phyloP scores from a whole-genome alignment of 805 yeast genomes.

The Middelhovenomyces tepae region DNA sequence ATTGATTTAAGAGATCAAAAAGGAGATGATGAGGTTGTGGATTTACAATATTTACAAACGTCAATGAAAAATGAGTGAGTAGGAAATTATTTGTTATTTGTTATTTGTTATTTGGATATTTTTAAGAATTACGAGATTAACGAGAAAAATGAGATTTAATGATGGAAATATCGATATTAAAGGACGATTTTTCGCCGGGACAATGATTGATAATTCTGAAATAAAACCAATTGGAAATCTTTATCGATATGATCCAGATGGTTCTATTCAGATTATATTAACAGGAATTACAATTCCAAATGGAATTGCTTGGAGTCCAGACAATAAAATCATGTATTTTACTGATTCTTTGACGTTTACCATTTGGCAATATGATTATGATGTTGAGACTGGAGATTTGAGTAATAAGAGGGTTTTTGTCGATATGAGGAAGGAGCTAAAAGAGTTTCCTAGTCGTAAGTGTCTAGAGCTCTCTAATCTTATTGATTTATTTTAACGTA shows the following conservation, averaged over 20 bases:
- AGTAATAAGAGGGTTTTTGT: constrained; percentile 35
- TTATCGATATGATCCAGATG: constrained; percentile 33
- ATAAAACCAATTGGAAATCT: constrained; percentile 46
- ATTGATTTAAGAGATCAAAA: constrained; percentile 33
- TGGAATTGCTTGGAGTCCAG: constrained; percentile 53
- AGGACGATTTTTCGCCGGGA: constrained; percentile 74
- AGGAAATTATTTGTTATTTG: too few species aligned
- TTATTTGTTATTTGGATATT: too few species aligned
- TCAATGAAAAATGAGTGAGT: too few species aligned
- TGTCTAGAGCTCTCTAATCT: too few species aligned
- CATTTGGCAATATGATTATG: constrained; percentile 41
- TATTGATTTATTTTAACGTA: too few species aligned
- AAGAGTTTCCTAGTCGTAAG: too few species aligned
- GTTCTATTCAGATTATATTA: constrained; percentile 25
- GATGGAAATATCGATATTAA: constrained; percentile 75
- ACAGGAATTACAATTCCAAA: constrained; percentile 52
- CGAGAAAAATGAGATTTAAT: constrained; percentile 46
- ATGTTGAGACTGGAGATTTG: constrained; percentile 29
- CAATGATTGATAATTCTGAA: constrained; percentile 40
- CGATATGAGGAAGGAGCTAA: too few species aligned
- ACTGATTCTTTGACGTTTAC: constrained; percentile 43
- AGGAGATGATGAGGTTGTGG: constrained; percentile 24
- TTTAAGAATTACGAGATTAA: constrained; percentile 19
- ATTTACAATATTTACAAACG: constrained; percentile 27
- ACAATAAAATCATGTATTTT: constrained; percentile 37